Conservation (phyloP, 225 moss, liverwort and hornwort species). For the Sphagnum contortum region DNA sequence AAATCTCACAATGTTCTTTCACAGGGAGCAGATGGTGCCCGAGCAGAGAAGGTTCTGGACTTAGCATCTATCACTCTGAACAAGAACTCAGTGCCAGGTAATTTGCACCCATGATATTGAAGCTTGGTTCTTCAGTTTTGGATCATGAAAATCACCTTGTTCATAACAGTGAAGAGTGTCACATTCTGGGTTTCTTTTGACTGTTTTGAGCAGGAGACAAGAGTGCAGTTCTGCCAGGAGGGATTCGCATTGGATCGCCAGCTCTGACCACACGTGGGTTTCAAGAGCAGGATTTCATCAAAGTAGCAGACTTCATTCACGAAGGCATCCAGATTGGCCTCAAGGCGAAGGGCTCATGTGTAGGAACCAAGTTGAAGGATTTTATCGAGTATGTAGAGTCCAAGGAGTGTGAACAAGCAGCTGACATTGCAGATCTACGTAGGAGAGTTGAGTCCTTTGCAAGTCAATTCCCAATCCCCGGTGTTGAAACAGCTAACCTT, state of each 20-base stretch:
- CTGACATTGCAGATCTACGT: constrained; percentile 44
- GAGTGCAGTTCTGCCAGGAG: constrained; percentile 72
- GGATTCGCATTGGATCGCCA: constrained; percentile 72
- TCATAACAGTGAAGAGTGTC: no score
- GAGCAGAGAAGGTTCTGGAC: constrained; percentile 74
- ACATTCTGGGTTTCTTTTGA: no score
- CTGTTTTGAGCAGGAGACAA: constrained; percentile 51
- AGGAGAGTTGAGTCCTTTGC: constrained; percentile 72
- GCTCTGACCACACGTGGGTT: constrained; percentile 83
- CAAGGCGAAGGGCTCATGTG: constrained; percentile 48
- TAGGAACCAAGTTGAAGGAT: constrained; percentile 73
- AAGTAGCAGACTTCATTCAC: constrained; percentile 72
- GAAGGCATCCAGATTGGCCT: constrained; percentile 64
- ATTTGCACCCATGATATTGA: neutral
- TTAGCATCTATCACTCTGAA: constrained; percentile 81
- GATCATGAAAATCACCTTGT: neutral
- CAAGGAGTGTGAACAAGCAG: constrained; percentile 34
- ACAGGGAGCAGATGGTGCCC: constrained; percentile 73
- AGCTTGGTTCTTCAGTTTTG: neutral
- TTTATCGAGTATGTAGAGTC: constrained; percentile 61
- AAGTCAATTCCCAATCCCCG: constrained; percentile 72
- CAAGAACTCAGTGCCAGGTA: constrained; percentile 86
- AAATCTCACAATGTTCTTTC: neutral
- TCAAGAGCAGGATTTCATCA: constrained; percentile 53
- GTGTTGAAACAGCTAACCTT: constrained; percentile 57